Conservation (phyloP, 495 filamentous ascomycete species). For the Thermochaetoides thermophila region DNA sequence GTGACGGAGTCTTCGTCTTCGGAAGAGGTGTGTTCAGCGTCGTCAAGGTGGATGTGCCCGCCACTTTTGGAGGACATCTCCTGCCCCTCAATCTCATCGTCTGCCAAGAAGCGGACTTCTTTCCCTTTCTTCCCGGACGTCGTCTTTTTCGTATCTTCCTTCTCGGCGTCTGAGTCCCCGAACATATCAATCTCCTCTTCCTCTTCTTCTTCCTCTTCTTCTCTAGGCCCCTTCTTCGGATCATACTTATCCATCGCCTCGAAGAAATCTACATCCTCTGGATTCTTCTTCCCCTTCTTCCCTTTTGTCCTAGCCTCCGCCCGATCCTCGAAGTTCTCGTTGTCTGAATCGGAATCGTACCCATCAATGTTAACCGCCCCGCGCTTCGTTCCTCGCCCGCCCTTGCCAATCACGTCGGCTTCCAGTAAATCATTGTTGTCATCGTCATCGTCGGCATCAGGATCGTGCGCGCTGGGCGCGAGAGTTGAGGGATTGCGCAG, state of each 20-base stretch:
- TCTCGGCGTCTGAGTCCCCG: constrained; percentile 54
- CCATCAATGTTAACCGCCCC: constrained; percentile 91
- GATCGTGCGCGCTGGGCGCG: constrained; percentile 57
- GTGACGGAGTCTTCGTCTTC: constrained; percentile 59
- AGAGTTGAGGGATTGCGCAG: constrained; percentile 84
- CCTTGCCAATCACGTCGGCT: constrained; percentile 82
- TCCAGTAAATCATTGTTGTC: constrained; percentile 70
- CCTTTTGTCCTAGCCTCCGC: constrained; percentile 36
- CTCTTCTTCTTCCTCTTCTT: constrained; percentile 25
- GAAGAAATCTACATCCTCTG: constrained; percentile 27
- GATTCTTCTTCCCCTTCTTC: constrained; percentile 26
- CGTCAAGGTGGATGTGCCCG: constrained; percentile 41
- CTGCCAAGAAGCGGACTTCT: constrained; percentile 59
- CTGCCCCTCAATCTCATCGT: constrained; percentile 74
- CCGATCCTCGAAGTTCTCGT: constrained; percentile 69
- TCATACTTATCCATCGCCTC: constrained; percentile 32
- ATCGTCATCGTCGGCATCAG: constrained; percentile 58
- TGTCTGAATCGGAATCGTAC: constrained; percentile 89
- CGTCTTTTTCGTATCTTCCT: constrained; percentile 24
- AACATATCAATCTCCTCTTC: constrained; percentile 87
- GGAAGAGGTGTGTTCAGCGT: constrained; percentile 38
- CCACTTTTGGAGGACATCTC: constrained; percentile 58
- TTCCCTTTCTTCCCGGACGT: constrained; percentile 55
- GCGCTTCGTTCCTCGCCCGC: constrained; percentile 63
- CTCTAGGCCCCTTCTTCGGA: constrained; percentile 11